Evolutionary conservation across 2,329 filamentous ascomycete genomes (phyloP), one percentile per base, ranked within the genome.

Genomic region (Pestalotiopsis sp.): DNA sequence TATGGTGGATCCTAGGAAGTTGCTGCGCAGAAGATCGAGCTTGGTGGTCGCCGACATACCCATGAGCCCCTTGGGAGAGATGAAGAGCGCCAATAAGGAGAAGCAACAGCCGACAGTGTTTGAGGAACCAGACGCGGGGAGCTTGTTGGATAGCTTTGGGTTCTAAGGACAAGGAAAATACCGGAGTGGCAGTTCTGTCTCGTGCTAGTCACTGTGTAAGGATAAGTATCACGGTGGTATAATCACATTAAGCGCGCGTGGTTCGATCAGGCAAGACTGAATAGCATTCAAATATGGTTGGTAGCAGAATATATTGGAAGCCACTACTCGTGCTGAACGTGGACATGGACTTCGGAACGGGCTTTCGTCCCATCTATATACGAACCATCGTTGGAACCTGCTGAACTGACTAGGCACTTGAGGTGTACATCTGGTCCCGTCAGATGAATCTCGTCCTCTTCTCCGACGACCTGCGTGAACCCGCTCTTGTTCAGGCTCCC

Each of bases 91-190:
- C 72, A 84, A 76, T 41, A 72, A 80, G 74, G 80, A 74, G 77
- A 87, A 91, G 75, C 85, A 88, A 14, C 86, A 91, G 17, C 90
- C 94, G 1, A 94, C 92, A 23, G 90, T 91, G 71, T 98, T 98
- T 78, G 87, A 97, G 74, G 96, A 99, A 80, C 96, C 96, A n/a
- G 94, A 97, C 82, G 88, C 93, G 36, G 93, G 89, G 78, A 95
- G 93, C 69, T 81, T 99, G 76, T 84, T 98, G 74, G 95, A 98
- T 84, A 95, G 89, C 78, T 98, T 98, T 86, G 95, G 95, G 1
- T 96, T 98, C 77, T 98, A 72, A 70, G 45, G 41, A 56, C 39
- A 36, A n/a, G 38, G 11, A 49, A 52, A 52, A 20, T n/a, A 23
- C 17, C 17, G 4, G 45, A 9, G 7, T 20, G n/a, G 9, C 45